Base-by-base conservation (phyloP, 2,329 filamentous ascomycete species). In the Neophaeococcomyces mojaviensis region DNA sequence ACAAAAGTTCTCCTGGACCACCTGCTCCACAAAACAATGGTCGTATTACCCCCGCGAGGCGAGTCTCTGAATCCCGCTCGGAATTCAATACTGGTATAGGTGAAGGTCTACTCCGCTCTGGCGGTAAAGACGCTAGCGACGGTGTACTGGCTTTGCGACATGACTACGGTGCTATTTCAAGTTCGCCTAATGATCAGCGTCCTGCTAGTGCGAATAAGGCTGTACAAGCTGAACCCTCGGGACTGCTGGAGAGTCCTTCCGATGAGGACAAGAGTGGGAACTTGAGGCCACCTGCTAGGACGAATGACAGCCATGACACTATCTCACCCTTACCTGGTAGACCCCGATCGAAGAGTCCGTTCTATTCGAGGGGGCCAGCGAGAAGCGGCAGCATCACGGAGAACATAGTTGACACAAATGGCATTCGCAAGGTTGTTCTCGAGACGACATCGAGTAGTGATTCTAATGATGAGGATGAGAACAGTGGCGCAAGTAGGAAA, bases 361-460 rank as follows among this genome's bases (percentile, higher is more conserved):
- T 53, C 22, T 57, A 61, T 15, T 65, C 65, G 40, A 68, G 68
- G 28, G 70, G 74, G 7, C 69, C 72, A 3, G 80, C 81, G 4
- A 74, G 84, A 47, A 86, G 81, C 55, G 85, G 86, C 22, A 86
- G 82, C 60, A 87, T 89, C 56, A 88, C 84, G 0, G 84, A 89
- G 64, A 86, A 84, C 50, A 70, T 86, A n/a, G 69, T 88, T 46
- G 82, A 89, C 58, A 72, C 82, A 2, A 79, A 82, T 46, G 86
- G 86, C 2, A 75, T 88, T 43, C 78, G 79, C 52, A 90, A 90
- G 65, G 78, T 88, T 36, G 78, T 90, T 1, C 70, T 90, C 20
- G 82, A 87, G 59, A 81, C 81, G 2, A 83, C 74, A 20, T 80
- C 75, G 54, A 76, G 73, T 15, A 73, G 68, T 53, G 72, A 73